Conservation (phyloP, 2,329 filamentous ascomycete species). For the Colletotrichum agaves region DNA sequence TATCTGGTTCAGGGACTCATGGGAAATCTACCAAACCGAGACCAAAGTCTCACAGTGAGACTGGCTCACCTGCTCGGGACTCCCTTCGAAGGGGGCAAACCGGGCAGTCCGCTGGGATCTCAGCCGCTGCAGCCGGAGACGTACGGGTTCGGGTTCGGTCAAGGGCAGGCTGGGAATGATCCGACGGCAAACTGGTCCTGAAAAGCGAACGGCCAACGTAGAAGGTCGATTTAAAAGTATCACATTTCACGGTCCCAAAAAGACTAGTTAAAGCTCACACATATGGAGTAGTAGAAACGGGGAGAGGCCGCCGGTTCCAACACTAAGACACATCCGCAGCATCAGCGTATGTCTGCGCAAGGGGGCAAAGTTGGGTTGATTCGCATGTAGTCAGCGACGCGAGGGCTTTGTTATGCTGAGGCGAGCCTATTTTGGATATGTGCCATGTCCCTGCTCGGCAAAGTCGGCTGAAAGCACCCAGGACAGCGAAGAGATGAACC, state of each 20-base stretch:
- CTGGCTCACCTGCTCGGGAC: slow-evolving; percentile 30
- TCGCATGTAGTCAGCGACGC: not conserved
- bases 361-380: not conserved
- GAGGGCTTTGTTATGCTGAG: not conserved
- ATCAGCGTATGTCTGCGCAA: not conserved
- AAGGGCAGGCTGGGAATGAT: slow-evolving; percentile 30
- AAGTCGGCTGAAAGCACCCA: no score
- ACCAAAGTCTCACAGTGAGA: slow-evolving; percentile 23
- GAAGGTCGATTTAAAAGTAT: not conserved
- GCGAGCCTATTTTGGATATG: not conserved
- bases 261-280: no score
- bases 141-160: slow-evolving; percentile 34
- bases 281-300: no score
- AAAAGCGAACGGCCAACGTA: not conserved
- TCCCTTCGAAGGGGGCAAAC: slow-evolving; percentile 24
- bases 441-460: not conserved
- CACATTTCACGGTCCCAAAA: no score
- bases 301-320: not conserved
- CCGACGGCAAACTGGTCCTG: slow-evolving; percentile 30
- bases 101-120: slow-evolving; percentile 32
- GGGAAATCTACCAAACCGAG: slow-evolving; percentile 36
- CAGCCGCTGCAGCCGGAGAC: slow-evolving; percentile 35
- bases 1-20: slow-evolving; percentile 34
- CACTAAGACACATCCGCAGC: not conserved
- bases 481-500: no score